Evolutionary conservation across 768 basidiomycete genomes (phyloP).

Genomic region (Mycena galericulata): DNA sequence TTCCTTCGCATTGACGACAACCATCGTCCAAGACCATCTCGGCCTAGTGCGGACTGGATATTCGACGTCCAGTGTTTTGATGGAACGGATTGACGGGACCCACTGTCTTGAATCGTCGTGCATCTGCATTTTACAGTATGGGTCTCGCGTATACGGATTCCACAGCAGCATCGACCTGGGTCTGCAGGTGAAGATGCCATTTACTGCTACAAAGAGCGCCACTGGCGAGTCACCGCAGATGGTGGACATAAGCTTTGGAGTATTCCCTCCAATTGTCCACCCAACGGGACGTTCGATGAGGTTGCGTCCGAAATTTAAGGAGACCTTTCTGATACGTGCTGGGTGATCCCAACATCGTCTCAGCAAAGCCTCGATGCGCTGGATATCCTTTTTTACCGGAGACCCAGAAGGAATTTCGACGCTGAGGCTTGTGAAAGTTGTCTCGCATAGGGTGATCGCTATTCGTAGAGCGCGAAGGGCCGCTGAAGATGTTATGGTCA

Average conservation of each 20-base stretch:
- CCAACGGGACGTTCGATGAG: conserved; percentile 5
- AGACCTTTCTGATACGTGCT: background rate
- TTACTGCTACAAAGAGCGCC: conserved; percentile 4
- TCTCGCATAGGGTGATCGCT: conserved; percentile 6
- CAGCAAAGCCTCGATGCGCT: conserved; percentile 14
- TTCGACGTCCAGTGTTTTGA: background rate
- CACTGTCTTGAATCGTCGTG: conserved; percentile 29
- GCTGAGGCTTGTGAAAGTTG: background rate
- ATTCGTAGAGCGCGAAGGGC: conserved; percentile 27
- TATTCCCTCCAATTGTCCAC: background rate
- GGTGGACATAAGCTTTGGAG: background rate
- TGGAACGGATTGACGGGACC: conserved; percentile 21
- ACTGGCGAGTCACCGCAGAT: conserved; percentile 13
- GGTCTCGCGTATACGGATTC: conserved; percentile 17
- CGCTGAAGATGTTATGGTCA: conserved; percentile 10
- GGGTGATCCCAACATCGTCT: background rate
- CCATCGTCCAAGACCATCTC: conserved; percentile 8
- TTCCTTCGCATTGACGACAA: conserved; percentile 1
- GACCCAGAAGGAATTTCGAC: background rate
- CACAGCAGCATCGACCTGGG: conserved; percentile 6
- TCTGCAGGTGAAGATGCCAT: conserved; percentile 20
- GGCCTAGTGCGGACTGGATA: conserved; percentile 11
- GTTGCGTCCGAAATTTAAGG: conserved; percentile 7
- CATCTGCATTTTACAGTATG: conserved; percentile 4
- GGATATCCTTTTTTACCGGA: background rate